Percentiles rank a stretch among this genome's conserved stretches.
Evolutionary conservation across 768 basidiomycete genomes (phyloP).

Genomic region (Pisolithus orientalis): DNA sequence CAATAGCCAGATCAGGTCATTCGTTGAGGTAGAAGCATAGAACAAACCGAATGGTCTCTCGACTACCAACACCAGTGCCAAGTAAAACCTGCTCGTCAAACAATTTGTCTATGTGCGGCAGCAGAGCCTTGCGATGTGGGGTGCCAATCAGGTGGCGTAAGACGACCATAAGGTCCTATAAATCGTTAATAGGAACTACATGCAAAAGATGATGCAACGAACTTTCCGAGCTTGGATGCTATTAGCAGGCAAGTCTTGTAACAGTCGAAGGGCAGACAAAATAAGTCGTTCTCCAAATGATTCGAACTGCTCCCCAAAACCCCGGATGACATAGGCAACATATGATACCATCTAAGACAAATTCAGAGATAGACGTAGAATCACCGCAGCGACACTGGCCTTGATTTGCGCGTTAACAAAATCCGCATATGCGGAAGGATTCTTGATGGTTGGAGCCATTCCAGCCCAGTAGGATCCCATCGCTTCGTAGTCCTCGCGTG

Average conservation of each 20-base stretch:
- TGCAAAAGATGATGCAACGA: constrained; percentile 1
- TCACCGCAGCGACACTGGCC: constrained; percentile 34
- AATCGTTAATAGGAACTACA: background rate
- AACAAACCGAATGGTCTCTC: constrained; percentile 74
- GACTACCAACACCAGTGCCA: constrained; percentile 75
- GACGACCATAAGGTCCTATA: constrained; percentile 85
- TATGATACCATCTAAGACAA: constrained; percentile 76
- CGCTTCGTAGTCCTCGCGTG: constrained; percentile 72
- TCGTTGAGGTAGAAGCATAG: background rate
- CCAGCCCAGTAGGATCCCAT: constrained; percentile 82
- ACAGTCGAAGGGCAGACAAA: constrained; percentile 71
- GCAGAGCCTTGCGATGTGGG: constrained; percentile 68
- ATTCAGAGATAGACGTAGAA: background rate
- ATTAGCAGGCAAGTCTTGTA: constrained; percentile 90
- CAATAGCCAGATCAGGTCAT: constrained; percentile 4
- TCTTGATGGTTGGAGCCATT: constrained; percentile 70
- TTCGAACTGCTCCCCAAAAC: constrained; percentile 56
- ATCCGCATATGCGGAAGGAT: constrained; percentile 69
- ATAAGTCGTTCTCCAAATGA: constrained; percentile 78
- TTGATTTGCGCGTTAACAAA: constrained; percentile 88
- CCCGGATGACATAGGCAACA: constrained; percentile 82
- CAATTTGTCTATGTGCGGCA: constrained; percentile 82
- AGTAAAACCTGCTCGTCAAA: constrained; percentile 87
- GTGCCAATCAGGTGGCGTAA: constrained; percentile 84
- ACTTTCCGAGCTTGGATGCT: constrained; percentile 81